Evolutionary conservation across 257 asterid species (phyloP), one percentile per base, ranked within the genome.

Genomic region (Apocynum venetum): DNA sequence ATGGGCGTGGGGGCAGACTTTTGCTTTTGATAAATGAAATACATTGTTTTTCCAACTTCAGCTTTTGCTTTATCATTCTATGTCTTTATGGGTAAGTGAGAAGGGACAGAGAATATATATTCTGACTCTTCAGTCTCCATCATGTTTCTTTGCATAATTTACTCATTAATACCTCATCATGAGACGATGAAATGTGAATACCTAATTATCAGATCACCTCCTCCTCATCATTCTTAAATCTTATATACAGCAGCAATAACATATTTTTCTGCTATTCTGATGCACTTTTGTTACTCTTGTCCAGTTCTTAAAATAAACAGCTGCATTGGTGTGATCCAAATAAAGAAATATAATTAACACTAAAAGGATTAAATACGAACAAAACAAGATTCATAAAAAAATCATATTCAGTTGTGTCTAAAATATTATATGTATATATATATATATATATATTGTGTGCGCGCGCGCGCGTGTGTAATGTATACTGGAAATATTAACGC

Each of bases 161-260:
- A 52, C 82, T 80, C 80, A 73, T 79, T 61, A 75, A 31, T 47
- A 19, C 61, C 20, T 71, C 66, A 79, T 83, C 76, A 83, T 73
- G 79, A 68, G 46, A 76, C 46, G 31, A 6, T 41, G 71, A 65
- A 9, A 25, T 25, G 31, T 48, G 71, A 52, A 68, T 61, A 40
- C 13, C 12, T 74, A 31, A 19, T 25, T 60, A 10, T 31, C 51
- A 8, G 8, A 25, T 70, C 55, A 12, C 57, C 57, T 12, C 65
- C 52, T 63, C 57, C 48, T 63, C 47, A 59, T 55, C 8, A 12
- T 10, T 25, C 35, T 25, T 25, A 25, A 25, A 25, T 25, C 31
- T 25, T 25, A 25, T 25, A 25, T 25, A 25, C 31, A 25, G 31
- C 31, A 25, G 31, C 31, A 25, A 25, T 25, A 25, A 25, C 31